phyloP scores from a whole-genome alignment of 805 yeast species.

The Starmerella stellata region DNA sequence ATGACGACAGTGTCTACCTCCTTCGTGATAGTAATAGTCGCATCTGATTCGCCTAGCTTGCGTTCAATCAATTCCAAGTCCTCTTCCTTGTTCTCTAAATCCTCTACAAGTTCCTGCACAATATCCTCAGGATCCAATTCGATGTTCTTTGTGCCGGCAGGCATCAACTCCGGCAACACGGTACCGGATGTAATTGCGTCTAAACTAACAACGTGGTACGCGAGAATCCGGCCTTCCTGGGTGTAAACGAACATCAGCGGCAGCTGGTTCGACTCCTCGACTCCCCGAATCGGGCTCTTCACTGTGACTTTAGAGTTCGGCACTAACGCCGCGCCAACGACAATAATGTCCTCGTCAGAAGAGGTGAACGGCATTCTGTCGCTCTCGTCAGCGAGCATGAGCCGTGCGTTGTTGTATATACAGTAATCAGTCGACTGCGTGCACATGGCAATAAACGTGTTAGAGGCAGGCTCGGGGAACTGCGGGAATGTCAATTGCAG shows the following conservation, averaged over 20 bases:
- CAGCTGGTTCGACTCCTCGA: conserved; percentile 3
- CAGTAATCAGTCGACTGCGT: conserved; percentile 13
- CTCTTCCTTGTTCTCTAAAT: too few species aligned
- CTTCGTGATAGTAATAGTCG: too few species aligned
- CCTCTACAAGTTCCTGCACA: background rate
- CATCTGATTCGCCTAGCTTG: too few species aligned
- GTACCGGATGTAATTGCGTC: conserved; percentile 1
- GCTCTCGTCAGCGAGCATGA: conserved; percentile 7
- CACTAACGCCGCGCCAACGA: conserved; percentile 13
- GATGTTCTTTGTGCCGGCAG: background rate
- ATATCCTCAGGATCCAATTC: background rate
- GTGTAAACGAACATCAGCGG: conserved; percentile 15
- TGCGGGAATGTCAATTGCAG: conserved; percentile 1
- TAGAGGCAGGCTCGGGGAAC: conserved; percentile 2
- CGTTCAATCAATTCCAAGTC: too few species aligned
- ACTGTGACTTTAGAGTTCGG: conserved; percentile 1
- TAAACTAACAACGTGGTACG: conserved; percentile 12
- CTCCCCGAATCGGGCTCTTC: conserved; percentile 8
- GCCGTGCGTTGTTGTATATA: background rate
- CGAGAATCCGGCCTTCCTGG: conserved; percentile 14
- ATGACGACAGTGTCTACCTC: too few species aligned
- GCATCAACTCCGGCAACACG: background rate
- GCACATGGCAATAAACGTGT: conserved; percentile 8
- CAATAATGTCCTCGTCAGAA: conserved; percentile 11
- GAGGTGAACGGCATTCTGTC: conserved; percentile 14